Base-by-base conservation (phyloP, 768 basidiomycete species). In the Tubosaeta sp. region DNA sequence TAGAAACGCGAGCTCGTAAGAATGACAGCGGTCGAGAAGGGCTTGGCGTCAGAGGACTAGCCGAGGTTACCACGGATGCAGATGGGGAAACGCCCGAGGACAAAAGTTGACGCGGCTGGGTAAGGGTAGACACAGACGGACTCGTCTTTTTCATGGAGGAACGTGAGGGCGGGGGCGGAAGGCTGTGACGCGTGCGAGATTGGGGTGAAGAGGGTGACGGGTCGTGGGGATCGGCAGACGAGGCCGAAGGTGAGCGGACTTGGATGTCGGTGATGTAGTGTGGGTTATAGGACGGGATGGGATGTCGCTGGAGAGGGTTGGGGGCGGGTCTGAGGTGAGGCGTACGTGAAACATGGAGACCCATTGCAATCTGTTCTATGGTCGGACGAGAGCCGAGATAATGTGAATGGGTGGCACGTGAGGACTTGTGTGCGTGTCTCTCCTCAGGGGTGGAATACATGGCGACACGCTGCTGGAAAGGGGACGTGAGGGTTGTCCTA, bases 341-440 rank as follows among this genome's bases (percentile, higher is more conserved):
- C 1, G 87, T 89, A 34, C 84, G 81, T 6, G 87, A 88, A 29
- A 85, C 71, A 66, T 89, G 87, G 22, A 89, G 75, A 17, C 87
- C 87, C 86, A 89, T 88, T 13, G 85, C 83, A 54, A 89, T 89
- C 69, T 89, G 86, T 60, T 85, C 82, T 37, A 87, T 76, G 43
- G 82, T 84, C 1, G 86, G 86, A 14, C 78, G 81, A 27, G 76
- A 66, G 55, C 76, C 73, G 44, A 64, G 65, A 54, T 71, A 61
- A 53, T 71, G 76, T 46, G 74, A 63, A 52, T 61, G 69, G 41
- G 73, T 53, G 47, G 70, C 66, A 56, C 67, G 73, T 52, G 75
- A 65, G 27, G 61, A 58, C 5, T 60, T 53, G 54, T 61, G 45
- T 22, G 66, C 43, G 53, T 60, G 59, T 51, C 71, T 66, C 57